Conservation (phyloP, 495 filamentous ascomycete species). For the Penicillium flavigenum region DNA sequence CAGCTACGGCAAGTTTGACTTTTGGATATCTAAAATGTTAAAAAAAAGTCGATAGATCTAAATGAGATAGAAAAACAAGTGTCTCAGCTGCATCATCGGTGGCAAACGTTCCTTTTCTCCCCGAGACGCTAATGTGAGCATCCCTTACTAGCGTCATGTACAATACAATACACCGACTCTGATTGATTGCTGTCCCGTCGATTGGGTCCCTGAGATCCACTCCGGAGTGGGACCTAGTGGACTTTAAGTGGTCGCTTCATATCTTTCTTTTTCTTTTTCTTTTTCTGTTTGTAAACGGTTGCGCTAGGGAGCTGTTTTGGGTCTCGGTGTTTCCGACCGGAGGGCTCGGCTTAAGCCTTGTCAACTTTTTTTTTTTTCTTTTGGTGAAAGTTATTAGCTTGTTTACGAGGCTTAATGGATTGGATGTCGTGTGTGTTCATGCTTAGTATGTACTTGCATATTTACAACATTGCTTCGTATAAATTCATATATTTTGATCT, state of each 20-base stretch:
- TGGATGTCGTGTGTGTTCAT: not conserved
- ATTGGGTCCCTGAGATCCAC: constrained; percentile 24
- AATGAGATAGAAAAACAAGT: constrained; percentile 6
- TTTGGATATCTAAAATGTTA: too few relatives aligned
- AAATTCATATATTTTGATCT: constrained; percentile 1
- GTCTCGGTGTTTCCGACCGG: constrained; percentile 27
- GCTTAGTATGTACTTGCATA: not conserved
- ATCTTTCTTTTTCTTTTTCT: constrained; percentile 10
- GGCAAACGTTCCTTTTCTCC: constrained; percentile 25
- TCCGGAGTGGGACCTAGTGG: not conserved
- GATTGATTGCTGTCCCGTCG: constrained; percentile 14
- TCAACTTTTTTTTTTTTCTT: not conserved
- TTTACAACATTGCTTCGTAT: not conserved
- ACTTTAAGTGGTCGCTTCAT: constrained; percentile 14
- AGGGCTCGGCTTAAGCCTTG: constrained; percentile 12
- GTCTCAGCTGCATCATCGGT: constrained; percentile 17
- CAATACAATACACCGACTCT: constrained; percentile 4
- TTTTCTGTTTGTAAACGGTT: constrained; percentile 31
- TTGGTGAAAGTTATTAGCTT: not conserved
- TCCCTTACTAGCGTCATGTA: constrained; percentile 24
- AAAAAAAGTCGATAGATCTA: constrained; percentile 2
- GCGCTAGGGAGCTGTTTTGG: constrained; percentile 42
- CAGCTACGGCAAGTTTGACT: not conserved
- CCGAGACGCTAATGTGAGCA: constrained; percentile 26
- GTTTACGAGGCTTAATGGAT: not conserved